A percentile compares a stretch with the other conserved stretches of the same genome.
Conservation (phyloP, 805 yeast species). For the Nakazawaea ishiwadae region DNA sequence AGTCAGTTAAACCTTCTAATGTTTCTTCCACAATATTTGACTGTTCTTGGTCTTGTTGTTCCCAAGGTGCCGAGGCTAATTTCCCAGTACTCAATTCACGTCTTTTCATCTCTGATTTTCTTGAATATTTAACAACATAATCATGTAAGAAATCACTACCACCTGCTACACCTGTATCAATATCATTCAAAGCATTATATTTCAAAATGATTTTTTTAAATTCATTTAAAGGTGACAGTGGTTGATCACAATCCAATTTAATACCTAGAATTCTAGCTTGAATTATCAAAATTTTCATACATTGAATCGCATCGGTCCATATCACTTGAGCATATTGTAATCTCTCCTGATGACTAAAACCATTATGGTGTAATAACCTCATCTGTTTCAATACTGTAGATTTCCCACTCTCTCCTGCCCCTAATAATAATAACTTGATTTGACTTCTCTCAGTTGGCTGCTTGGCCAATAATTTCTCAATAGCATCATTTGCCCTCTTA, state of each 20-base stretch:
- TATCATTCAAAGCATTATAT: constrained; percentile 54
- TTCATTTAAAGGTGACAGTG: constrained; percentile 38
- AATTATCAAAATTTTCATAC: constrained; percentile 74
- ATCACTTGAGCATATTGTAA: constrained; percentile 78
- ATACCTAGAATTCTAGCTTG: constrained; percentile 69
- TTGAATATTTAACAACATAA: constrained; percentile 58
- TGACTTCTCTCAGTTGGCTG: constrained; percentile 53
- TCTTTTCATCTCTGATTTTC: constrained; percentile 46
- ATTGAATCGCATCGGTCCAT: constrained; percentile 87
- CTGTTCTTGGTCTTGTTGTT: constrained; percentile 15
- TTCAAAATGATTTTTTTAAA: constrained; percentile 47
- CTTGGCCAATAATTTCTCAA: constrained; percentile 56
- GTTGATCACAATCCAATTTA: constrained; percentile 58
- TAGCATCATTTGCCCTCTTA: constrained; percentile 52
- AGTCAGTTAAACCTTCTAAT: constrained; percentile 15
- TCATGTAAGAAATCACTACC: constrained; percentile 59
- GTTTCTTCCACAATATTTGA: constrained; percentile 12
- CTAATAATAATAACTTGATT: constrained; percentile 71
- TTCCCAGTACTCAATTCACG: constrained; percentile 51
- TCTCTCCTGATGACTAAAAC: constrained; percentile 77
- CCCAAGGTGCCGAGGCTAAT: constrained; percentile 28
- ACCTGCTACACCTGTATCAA: constrained; percentile 65
- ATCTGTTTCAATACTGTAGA: constrained; percentile 89
- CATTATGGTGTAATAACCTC: constrained; percentile 79
- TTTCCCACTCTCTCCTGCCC: constrained; percentile 95